Evolutionary conservation across 1,139 yeast genomes (phyloP), one percentile per base, ranked within the genome.

Genomic region (Lodderomyces jiufengensis): DNA sequence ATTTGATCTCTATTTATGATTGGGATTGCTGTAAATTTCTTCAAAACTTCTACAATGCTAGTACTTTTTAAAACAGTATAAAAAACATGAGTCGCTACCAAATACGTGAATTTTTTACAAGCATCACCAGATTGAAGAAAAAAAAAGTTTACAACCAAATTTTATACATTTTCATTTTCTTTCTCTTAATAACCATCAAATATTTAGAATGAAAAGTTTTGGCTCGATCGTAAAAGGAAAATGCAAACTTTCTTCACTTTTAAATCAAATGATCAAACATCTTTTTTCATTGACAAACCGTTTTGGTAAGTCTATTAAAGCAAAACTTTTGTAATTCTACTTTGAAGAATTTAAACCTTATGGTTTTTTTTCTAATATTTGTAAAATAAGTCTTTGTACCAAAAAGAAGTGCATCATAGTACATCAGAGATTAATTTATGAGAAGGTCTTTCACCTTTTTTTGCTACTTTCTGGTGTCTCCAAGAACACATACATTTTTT

Each of bases 361-460:
- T 32, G 25, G 27, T 13, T 13, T 31, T 25, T 8, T 21, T 23
- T 20, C 24, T 21, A 28, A 31, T n/a, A n/a, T n/a, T n/a, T n/a
- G n/a, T n/a, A n/a, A n/a, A n/a, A n/a, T n/a, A n/a, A n/a, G n/a
- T n/a, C n/a, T n/a, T n/a, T n/a, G n/a, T n/a, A n/a, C n/a, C n/a
- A n/a, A n/a, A n/a, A n/a, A n/a, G n/a, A n/a, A 24, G 75, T 69
- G 73, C 68, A 65, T 66, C 75, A 69, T 69, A 68, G 75, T 69
- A 66, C 75, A 66, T 68, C 73, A 59, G 56, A 60, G 54, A 57
- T 20, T 4, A 3, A 4, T 20, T 4, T 12, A 8, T 12, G 3
- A n/a, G 11, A 20, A 24, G 23, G 25, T 10, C 3, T 9, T 24
- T 31, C 11, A 9, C 12, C 24, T 45, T 44, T 20, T 45, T 41